Percentiles rank a stretch among this genome's conserved stretches.
phyloP scores from a whole-genome alignment of 2,329 filamentous ascomycete genomes.

The Claviceps lovelessii region DNA sequence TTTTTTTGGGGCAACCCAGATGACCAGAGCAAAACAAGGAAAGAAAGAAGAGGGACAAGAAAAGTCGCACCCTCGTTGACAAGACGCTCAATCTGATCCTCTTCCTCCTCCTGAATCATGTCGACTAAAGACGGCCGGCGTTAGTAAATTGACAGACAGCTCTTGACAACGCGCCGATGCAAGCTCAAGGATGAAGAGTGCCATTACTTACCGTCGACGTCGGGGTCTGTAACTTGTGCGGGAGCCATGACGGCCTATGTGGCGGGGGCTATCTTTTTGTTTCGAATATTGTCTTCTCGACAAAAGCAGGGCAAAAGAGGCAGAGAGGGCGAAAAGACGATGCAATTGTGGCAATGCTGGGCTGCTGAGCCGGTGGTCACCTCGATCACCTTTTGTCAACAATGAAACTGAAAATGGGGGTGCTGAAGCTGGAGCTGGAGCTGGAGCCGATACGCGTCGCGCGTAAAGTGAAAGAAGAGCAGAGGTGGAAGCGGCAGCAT shows the following conservation, averaged over 20 bases:
- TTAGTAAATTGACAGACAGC: conserved; percentile 1
- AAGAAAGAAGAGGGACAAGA: not conserved
- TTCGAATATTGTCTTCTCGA: not conserved
- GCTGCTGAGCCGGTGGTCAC: conserved; percentile 6
- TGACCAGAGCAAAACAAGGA: not conserved
- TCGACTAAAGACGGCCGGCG: conserved; percentile 16
- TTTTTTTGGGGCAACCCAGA: too few relatives aligned
- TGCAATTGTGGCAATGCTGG: not conserved
- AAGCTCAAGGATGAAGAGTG: not conserved
- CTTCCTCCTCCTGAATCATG: conserved; percentile 49
- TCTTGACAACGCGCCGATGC: not conserved
- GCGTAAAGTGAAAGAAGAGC: conserved; percentile 18
- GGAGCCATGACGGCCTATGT: conserved; percentile 18
- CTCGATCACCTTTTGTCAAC: conserved; percentile 13
- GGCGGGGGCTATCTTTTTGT: not conserved
- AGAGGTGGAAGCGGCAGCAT: not conserved
- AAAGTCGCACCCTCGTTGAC: conserved; percentile 67
- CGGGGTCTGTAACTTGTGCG: conserved; percentile 20
- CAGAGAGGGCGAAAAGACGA: too few relatives aligned
- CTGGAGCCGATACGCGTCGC: conserved; percentile 19
- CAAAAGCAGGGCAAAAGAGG: not conserved
- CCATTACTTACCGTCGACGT: conserved; percentile 20
- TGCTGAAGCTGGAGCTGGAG: not conserved
- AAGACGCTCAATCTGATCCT: conserved; percentile 65
- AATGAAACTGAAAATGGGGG: conserved; percentile 5